These are phyloP conservation scores for Lecanosticta acicola DNA, from an alignment of 2,329 filamentous ascomycete genomes.

Conservation along the genomic window DNA sequence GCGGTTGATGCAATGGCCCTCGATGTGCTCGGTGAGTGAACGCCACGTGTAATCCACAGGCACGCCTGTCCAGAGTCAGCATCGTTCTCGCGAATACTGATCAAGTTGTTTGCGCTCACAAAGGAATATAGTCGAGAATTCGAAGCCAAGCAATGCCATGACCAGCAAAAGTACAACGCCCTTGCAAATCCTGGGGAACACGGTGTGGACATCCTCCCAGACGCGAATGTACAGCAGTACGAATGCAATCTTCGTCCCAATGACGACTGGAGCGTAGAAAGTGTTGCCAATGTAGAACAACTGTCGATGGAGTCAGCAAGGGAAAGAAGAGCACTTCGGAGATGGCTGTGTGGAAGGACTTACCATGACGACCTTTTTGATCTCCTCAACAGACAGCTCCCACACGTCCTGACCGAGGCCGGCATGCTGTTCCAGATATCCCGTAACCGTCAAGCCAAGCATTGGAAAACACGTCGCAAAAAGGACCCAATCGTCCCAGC, in stretches of 20 bases:
- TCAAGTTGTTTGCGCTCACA: neutral
- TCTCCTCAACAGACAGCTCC: slow-evolving; percentile 5
- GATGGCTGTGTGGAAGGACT: too few relatives aligned
- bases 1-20: slow-evolving; percentile 6
- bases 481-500: slow-evolving; percentile 8
- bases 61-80: neutral
- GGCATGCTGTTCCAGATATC: slow-evolving; percentile 1
- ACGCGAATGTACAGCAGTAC: slow-evolving; percentile 9
- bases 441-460: slow-evolving; percentile 5
- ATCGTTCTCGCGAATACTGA: neutral
- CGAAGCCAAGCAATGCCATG: neutral
- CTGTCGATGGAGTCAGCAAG: slow-evolving; percentile 1
- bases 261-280: slow-evolving; percentile 6
- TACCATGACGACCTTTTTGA: neutral
- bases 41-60: slow-evolving; percentile 5
- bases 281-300: slow-evolving; percentile 8
- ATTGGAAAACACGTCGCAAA: slow-evolving; percentile 2
- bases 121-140: slow-evolving; percentile 1
- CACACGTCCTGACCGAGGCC: slow-evolving; percentile 8
- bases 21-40: neutral
- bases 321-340: too few relatives aligned
- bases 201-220: slow-evolving; percentile 1
- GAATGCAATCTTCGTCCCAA: slow-evolving; percentile 7
- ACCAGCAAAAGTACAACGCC: neutral
- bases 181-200: neutral